phyloP scores from a whole-genome alignment of 768 basidiomycete species.

The Leccinum disarticulatum region DNA sequence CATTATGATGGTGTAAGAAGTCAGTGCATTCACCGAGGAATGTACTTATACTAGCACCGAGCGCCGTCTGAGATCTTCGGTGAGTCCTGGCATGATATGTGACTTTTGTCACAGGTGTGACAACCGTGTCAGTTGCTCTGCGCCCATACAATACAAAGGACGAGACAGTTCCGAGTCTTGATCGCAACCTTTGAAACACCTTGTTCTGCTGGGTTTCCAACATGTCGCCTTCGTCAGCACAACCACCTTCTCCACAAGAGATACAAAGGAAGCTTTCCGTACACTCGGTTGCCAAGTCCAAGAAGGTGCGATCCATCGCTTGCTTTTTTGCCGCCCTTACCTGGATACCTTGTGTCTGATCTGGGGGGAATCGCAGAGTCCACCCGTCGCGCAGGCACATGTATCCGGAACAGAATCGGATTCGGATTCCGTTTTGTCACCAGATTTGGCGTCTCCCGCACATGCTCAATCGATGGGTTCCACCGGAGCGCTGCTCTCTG shows the following conservation, averaged over 20 bases:
- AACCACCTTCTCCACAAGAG: conserved; percentile 84
- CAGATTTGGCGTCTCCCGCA: conserved; percentile 47
- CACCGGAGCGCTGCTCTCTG: conserved; percentile 29
- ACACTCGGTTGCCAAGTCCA: conserved; percentile 56
- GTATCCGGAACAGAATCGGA: conserved; percentile 85
- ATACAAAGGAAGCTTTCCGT: conserved; percentile 83
- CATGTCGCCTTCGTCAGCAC: conserved; percentile 31
- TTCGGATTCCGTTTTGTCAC: conserved; percentile 68
- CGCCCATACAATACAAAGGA: conserved; percentile 3
- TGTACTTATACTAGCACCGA: conserved; percentile 6
- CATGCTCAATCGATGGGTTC: conserved; percentile 36
- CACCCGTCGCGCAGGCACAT: conserved; percentile 29
- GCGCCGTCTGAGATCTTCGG: conserved; percentile 7
- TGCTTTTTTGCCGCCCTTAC: neutral
- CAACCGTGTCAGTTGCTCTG: conserved; percentile 19
- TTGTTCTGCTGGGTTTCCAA: conserved; percentile 10
- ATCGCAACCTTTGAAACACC: conserved; percentile 11
- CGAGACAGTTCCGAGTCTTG: conserved; percentile 9
- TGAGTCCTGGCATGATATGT: conserved; percentile 4
- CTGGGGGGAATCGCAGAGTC: conserved; percentile 27
- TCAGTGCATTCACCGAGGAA: neutral
- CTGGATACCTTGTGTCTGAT: conserved; percentile 15
- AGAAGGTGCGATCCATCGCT: conserved; percentile 38
- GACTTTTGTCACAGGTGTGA: conserved; percentile 26
- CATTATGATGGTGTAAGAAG: neutral